Conservation (phyloP, 345 rosid species). For the Tarenaya hassleriana region DNA sequence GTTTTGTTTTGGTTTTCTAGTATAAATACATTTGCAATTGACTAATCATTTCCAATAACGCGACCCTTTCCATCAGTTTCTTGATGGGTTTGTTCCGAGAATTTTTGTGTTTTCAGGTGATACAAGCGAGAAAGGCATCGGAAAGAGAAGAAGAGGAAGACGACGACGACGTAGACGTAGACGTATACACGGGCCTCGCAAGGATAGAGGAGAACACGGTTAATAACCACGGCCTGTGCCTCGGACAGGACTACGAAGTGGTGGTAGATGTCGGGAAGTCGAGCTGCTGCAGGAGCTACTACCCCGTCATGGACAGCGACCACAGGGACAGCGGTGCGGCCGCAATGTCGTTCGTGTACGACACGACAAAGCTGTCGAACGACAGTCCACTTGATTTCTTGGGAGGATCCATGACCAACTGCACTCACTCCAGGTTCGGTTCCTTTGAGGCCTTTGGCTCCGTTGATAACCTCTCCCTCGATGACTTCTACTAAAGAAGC, state of each 20-base stretch:
- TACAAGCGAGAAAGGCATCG: slow-evolving; percentile 78
- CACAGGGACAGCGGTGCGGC: no score
- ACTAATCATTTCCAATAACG: no score
- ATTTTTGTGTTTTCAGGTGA: slow-evolving; percentile 58
- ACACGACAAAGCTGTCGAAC: slow-evolving; percentile 61
- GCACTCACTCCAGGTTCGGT: slow-evolving; percentile 43
- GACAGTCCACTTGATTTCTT: slow-evolving; percentile 80
- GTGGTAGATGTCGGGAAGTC: slow-evolving; percentile 37
- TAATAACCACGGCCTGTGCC: slow-evolving; percentile 44
- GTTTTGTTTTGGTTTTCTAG: no score
- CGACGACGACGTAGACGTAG: no score
- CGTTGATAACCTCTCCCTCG: no score
- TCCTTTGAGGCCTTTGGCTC: slow-evolving; percentile 58
- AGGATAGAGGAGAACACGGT: slow-evolving; percentile 28
- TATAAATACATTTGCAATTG: no score
- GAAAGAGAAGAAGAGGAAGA: no score
- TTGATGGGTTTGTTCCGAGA: no score
- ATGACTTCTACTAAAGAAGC: slow-evolving; percentile 66
- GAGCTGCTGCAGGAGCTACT: slow-evolving; percentile 34
- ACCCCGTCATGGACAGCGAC: slow-evolving; percentile 42
- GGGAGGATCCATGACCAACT: slow-evolving; percentile 62
- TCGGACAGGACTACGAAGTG: slow-evolving; percentile 26
- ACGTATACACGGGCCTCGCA: slow-evolving; percentile 49
- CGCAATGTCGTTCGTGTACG: slow-evolving; percentile 84
- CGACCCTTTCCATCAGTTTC: no score